These are phyloP conservation scores for Thermoascus crustaceus DNA, from an alignment of 2,329 filamentous ascomycete genomes.

Conservation along the genomic window DNA sequence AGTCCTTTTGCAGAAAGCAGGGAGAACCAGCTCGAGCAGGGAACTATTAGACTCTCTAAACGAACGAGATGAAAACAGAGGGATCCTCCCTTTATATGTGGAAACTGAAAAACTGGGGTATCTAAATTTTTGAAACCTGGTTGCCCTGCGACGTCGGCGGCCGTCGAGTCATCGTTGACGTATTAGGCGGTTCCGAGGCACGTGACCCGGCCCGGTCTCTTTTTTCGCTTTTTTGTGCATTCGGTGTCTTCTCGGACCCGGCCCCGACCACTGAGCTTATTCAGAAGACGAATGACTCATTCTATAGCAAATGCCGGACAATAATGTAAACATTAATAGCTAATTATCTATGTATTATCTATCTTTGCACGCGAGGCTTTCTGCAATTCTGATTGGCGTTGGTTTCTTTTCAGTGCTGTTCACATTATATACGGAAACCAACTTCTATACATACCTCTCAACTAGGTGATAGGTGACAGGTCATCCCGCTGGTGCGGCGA, in stretches of 20 bases:
- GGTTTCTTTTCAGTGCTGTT: too few relatives aligned
- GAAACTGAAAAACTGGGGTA: neutral
- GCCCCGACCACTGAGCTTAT: neutral
- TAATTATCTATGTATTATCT: too few relatives aligned
- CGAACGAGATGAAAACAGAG: neutral
- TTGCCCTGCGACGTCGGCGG: neutral
- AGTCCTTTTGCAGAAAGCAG: neutral
- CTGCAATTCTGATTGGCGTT: too few relatives aligned
- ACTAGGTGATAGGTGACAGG: too few relatives aligned
- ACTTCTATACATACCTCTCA: too few relatives aligned
- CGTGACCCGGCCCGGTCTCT: neutral
- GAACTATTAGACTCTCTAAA: constrained; percentile 12
- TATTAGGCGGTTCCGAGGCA: neutral
- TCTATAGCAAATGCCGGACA: too few relatives aligned
- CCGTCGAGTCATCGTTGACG: constrained; percentile 1
- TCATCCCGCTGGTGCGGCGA: too few relatives aligned
- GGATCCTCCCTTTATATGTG: neutral
- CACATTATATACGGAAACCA: too few relatives aligned
- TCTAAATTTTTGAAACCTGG: neutral
- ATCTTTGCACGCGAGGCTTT: too few relatives aligned
- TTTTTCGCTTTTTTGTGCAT: neutral
- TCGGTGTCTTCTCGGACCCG: neutral
- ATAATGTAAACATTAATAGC: too few relatives aligned
- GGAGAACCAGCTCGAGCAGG: constrained; percentile 2
- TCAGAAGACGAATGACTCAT: too few relatives aligned